Percentiles rank a stretch among this genome's conserved stretches.
Conservation (phyloP, 2,329 filamentous ascomycete species). For the Exophiala xenobiotica region DNA sequence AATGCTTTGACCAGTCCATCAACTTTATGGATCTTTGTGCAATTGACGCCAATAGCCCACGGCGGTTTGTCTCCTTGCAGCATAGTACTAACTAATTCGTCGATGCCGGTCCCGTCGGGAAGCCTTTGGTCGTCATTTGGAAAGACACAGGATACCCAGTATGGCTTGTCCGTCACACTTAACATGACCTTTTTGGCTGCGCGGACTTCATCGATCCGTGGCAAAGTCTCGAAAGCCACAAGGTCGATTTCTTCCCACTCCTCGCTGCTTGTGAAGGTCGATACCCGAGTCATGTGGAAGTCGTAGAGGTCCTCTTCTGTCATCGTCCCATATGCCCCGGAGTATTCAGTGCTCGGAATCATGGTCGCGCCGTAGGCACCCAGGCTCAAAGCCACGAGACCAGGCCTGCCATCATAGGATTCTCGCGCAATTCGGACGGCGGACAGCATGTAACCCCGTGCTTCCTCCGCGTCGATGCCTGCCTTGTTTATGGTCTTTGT, state of each 20-base stretch:
- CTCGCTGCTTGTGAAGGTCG: constrained; percentile 48
- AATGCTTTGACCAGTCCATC: constrained; percentile 31
- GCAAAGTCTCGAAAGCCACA: constrained; percentile 66
- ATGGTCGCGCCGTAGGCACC: constrained; percentile 69
- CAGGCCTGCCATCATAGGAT: constrained; percentile 41
- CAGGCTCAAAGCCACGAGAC: constrained; percentile 56
- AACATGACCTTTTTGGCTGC: constrained; percentile 53
- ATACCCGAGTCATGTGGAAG: constrained; percentile 60
- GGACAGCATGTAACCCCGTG: constrained; percentile 36
- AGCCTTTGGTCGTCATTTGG: constrained; percentile 54
- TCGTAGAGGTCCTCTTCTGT: constrained; percentile 45
- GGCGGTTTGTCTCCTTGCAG: constrained; percentile 41
- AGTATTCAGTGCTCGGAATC: constrained; percentile 66
- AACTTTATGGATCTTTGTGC: constrained; percentile 48
- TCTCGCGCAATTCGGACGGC: constrained; percentile 40
- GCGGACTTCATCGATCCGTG: constrained; percentile 60
- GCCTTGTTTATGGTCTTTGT: constrained; percentile 39
- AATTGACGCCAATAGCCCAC: constrained; percentile 68
- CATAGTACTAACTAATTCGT: constrained; percentile 44
- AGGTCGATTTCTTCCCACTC: constrained; percentile 49
- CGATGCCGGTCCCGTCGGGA: constrained; percentile 56
- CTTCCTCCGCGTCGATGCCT: constrained; percentile 25
- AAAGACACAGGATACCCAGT: constrained; percentile 66
- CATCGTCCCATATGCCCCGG: constrained; percentile 55
- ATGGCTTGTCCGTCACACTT: constrained; percentile 40